phyloP scores from a whole-genome alignment of 768 basidiomycete genomes.

The Cystofilobasidium bisporidii region DNA sequence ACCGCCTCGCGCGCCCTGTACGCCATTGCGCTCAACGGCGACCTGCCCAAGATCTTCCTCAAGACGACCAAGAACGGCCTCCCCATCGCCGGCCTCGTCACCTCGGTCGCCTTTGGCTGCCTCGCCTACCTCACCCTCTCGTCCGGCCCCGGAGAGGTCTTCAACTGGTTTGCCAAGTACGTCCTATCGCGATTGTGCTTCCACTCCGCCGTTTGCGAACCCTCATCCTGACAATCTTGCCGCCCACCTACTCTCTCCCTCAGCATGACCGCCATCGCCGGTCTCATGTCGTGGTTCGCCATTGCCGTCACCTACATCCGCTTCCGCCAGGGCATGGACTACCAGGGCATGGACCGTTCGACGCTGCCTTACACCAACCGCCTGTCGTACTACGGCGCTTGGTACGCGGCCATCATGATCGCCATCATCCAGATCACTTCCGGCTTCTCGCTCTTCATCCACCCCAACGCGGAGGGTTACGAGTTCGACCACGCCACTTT shows the following conservation, averaged over 20 bases:
- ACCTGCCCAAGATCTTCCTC: constrained; percentile 72
- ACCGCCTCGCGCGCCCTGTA: constrained; percentile 70
- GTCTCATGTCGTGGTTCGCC: constrained; percentile 67
- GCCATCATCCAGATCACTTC: constrained; percentile 30
- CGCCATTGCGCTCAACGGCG: constrained; percentile 66
- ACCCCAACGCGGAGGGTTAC: constrained; percentile 28
- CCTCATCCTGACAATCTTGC: too few relatives aligned
- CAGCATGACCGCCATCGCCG: constrained; percentile 26
- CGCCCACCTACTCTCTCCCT: neutral
- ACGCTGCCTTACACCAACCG: constrained; percentile 60
- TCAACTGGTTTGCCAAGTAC: constrained; percentile 67
- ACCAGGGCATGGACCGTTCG: constrained; percentile 63
- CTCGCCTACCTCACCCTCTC: constrained; percentile 33
- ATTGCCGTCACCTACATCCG: constrained; percentile 68
- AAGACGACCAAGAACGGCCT: constrained; percentile 62
- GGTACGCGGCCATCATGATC: constrained; percentile 35
- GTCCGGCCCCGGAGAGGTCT: constrained; percentile 53
- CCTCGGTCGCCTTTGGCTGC: constrained; percentile 45
- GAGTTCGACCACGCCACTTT: constrained; percentile 38
- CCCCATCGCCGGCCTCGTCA: constrained; percentile 62
- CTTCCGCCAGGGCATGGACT: constrained; percentile 72
- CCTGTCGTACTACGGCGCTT: constrained; percentile 48
- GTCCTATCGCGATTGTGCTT: constrained; percentile 7
- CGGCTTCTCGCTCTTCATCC: constrained; percentile 41
- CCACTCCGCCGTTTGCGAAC: too few relatives aligned